phyloP scores from a whole-genome alignment of 2,329 filamentous ascomycete species.

The Trichoderma arundinaceum region DNA sequence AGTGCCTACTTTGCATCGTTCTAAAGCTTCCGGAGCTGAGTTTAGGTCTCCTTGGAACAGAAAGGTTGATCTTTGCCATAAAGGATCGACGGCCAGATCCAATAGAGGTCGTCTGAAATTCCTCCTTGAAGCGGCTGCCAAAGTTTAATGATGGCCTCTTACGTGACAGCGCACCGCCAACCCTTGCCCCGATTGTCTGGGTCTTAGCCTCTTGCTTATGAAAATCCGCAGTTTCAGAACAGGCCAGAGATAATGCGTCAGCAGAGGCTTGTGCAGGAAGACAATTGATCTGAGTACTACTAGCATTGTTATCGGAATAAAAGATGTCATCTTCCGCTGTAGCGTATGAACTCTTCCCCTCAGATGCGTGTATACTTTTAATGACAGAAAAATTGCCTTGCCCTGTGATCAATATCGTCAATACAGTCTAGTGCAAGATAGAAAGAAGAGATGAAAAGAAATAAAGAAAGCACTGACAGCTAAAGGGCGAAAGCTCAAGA shows the following conservation, averaged over 20 bases:
- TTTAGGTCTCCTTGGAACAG: constrained; percentile 43
- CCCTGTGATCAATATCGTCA: constrained; percentile 33
- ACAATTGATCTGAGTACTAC: constrained; percentile 19
- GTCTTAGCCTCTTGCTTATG: constrained; percentile 48
- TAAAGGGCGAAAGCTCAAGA: constrained; percentile 46
- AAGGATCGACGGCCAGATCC: constrained; percentile 39
- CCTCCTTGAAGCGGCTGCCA: constrained; percentile 51
- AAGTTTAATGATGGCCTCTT: constrained; percentile 41
- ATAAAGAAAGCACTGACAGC: constrained; percentile 38
- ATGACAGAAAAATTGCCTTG: constrained; percentile 35
- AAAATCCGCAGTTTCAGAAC: constrained; percentile 49
- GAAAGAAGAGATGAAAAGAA: background rate
- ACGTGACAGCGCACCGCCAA: constrained; percentile 44
- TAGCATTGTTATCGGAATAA: constrained; percentile 19
- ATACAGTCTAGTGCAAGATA: background rate
- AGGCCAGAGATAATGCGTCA: constrained; percentile 20
- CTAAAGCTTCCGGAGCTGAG: constrained; percentile 29
- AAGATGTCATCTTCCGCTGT: constrained; percentile 36
- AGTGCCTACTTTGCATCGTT: constrained; percentile 4
- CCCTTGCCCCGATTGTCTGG: constrained; percentile 49
- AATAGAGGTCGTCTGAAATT: constrained; percentile 38
- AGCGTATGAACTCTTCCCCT: constrained; percentile 39
- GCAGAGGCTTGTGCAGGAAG: constrained; percentile 30
- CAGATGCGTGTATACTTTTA: constrained; percentile 34
- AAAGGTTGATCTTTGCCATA: constrained; percentile 46